Base-by-base conservation (phyloP, 2,329 filamentous ascomycete genomes). In the Lomentospora prolificans region DNA sequence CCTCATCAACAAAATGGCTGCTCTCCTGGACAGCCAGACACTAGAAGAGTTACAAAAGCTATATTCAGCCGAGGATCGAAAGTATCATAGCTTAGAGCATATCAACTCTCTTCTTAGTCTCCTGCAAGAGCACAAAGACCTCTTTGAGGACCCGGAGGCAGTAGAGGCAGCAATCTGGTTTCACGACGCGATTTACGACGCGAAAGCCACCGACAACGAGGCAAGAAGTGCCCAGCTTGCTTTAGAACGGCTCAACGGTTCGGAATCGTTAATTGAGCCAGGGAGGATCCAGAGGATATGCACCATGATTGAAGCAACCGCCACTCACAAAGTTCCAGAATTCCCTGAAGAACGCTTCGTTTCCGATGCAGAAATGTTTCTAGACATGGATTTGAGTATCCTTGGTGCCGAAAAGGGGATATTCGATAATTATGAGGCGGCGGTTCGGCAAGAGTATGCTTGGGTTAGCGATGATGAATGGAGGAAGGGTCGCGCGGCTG, bases 171-270 rank as follows among this genome's bases (percentile, higher is more conserved):
- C 56, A 25, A 59, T 57, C 27, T 59, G 56, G 56, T 41, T 57
- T 17, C 56, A 59, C 44, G 58, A 57, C 28, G 53, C 56, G 17
- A 39, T 58, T n/a, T 54, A 57, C 44, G 53, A 59, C 33, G 39
- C 56, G 7, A 44, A 27, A 12, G 46, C 53, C 41, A 25, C 46
- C 14, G 46, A 56, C 44, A 58, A 66, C 28, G 69, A 70, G 1
- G 66, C 59, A 10, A 65, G 69, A 6, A 67, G 67, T 50, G 69
- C 70, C 28, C 54, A 58, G 50, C 51, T 57, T n/a, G 53, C 30
- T 19, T 24, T 31, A 4, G 39, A 44, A 7, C 36, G 52, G 22
- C 50, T 58, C 6, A 19, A 25, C 6, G 10, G 19, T 7, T 39
- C 51, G 33, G 12, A 22, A 22, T 19, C 22, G n/a, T 25, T 19